Evolutionary conservation across 352 stramenopile genomes (phyloP).

Genomic region (Pelagophyceae sp.): DNA sequence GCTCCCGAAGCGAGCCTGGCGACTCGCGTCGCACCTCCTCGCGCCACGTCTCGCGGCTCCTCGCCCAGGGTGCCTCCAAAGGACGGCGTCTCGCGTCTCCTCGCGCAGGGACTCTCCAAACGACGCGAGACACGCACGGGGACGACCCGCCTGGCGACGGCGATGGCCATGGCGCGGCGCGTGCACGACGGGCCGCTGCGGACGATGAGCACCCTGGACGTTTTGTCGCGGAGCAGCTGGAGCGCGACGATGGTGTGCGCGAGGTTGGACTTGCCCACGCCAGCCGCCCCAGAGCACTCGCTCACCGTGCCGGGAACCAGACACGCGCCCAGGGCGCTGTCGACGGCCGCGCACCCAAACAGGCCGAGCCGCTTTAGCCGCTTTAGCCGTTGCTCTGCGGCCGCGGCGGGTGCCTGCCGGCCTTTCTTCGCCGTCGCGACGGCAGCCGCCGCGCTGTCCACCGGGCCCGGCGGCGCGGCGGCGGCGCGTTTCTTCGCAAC

Average conservation of each 20-base stretch:
- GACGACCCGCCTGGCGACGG: neutral
- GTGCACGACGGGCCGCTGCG: neutral
- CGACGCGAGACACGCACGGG: too few relatives aligned
- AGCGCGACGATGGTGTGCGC: constrained; percentile 66
- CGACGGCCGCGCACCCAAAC: constrained; percentile 46
- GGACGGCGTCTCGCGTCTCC: too few relatives aligned
- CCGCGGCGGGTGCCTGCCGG: too few relatives aligned
- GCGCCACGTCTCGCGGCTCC: too few relatives aligned
- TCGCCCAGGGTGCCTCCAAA: too few relatives aligned
- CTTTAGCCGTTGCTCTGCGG: too few relatives aligned
- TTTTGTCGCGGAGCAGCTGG: neutral
- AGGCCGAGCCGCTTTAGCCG: neutral
- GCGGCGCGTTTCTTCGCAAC: too few relatives aligned
- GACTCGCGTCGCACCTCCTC: too few relatives aligned
- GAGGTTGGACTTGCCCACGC: constrained; percentile 86
- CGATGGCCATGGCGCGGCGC: neutral
- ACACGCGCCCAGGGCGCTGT: constrained; percentile 67
- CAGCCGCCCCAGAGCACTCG: constrained; percentile 78
- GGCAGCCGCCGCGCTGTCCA: too few relatives aligned
- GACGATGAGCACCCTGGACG: neutral
- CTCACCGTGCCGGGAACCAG: constrained; percentile 61
- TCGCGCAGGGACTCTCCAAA: too few relatives aligned
- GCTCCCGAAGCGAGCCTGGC: neutral
- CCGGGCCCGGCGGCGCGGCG: too few relatives aligned
- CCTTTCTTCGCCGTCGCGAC: too few relatives aligned